phyloP scores from a whole-genome alignment of 345 rosid species.

The Aquilaria yunnanensis region DNA sequence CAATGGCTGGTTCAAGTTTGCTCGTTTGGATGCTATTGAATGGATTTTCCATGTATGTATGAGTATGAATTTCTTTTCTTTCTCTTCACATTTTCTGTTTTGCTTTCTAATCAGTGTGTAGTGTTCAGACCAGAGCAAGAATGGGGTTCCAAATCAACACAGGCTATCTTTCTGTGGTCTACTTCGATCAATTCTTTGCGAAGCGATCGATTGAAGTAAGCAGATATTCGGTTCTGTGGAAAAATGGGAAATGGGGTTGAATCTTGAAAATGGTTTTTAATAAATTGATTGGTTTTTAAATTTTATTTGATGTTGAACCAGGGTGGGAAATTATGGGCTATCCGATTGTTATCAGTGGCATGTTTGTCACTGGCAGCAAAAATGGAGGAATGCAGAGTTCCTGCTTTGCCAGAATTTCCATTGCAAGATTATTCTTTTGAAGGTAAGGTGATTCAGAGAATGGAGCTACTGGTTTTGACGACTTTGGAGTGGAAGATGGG shows the following conservation, averaged over 20 bases:
- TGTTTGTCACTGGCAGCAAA: constrained; percentile 83
- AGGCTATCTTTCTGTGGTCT: constrained; percentile 59
- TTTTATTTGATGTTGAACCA: constrained; percentile 18
- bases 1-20: constrained; percentile 27
- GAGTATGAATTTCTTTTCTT: neutral
- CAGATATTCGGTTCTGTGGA: neutral
- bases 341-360: constrained; percentile 62
- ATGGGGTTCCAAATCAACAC: constrained; percentile 66
- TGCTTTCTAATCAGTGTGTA: neutral
- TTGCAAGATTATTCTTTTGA: constrained; percentile 44
- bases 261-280: too few species aligned
- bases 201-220: constrained; percentile 61
- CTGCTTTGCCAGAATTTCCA: constrained; percentile 48
- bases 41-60: constrained; percentile 71
- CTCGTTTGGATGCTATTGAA: constrained; percentile 60
- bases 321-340: constrained; percentile 71
- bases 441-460: constrained; percentile 44
- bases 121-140: constrained; percentile 46
- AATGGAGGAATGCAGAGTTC: constrained; percentile 71
- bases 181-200: constrained; percentile 66
- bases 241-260: neutral
- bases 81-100: neutral
- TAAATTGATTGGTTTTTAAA: neutral
- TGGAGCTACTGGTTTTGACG: constrained; percentile 59
- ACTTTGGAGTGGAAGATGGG: constrained; percentile 80